Conservation (phyloP, 225 moss, liverwort and hornwort species). For the Rhytidiadelphus loreus region DNA sequence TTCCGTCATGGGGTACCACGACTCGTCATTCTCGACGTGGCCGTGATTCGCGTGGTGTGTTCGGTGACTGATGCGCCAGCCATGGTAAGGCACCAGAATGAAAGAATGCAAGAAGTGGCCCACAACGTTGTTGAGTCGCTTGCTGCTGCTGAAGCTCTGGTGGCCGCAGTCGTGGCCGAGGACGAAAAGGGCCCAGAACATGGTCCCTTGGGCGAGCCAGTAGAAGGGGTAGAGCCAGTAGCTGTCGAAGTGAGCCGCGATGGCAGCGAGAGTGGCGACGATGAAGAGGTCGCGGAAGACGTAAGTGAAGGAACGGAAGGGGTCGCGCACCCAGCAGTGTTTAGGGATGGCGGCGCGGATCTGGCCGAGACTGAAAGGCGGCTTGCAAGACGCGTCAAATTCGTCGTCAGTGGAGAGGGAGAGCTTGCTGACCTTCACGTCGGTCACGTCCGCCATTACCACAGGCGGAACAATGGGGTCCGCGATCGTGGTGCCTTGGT, state of each 20-base stretch:
- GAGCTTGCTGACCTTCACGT: not conserved
- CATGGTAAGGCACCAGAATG: constrained; percentile 68
- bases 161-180: constrained; percentile 76
- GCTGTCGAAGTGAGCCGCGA: constrained; percentile 6
- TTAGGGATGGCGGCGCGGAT: constrained; percentile 71
- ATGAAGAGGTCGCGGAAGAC: constrained; percentile 29
- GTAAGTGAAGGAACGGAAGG: constrained; percentile 30
- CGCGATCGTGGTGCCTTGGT: not conserved
- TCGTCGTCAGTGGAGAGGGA: not conserved
- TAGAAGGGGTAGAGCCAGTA: constrained; percentile 52
- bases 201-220: constrained; percentile 61
- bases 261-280: constrained; percentile 12
- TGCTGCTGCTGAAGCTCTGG: constrained; percentile 49
- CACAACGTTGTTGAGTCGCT: constrained; percentile 25
- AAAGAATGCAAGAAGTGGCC: constrained; percentile 47
- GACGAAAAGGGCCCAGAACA: constrained; percentile 77
- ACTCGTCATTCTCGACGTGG: constrained; percentile 73
- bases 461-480: not conserved
- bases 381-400: constrained; percentile 39
- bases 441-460: not conserved
- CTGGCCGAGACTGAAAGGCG: constrained; percentile 60
- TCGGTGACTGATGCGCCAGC: constrained; percentile 73
- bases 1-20: constrained; percentile 63
- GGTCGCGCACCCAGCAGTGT: constrained; percentile 55
- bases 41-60: constrained; percentile 78